Evolutionary conservation across 177 flowering plant genomes (phyloP), one percentile per base, ranked within the genome.

Genomic region (Vitis hybrid): DNA sequence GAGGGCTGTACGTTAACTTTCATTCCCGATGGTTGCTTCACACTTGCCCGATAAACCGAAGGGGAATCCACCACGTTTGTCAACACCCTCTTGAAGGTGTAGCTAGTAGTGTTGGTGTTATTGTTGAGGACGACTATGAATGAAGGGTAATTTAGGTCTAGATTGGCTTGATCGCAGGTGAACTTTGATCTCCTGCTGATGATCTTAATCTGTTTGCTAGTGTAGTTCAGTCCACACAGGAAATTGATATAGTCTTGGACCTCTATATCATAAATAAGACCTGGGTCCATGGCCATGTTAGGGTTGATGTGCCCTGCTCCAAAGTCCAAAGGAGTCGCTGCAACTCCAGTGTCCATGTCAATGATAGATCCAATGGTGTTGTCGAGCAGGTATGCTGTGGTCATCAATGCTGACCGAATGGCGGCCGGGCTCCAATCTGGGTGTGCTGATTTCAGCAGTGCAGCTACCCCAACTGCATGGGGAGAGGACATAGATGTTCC

Each of bases 401-500:
- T 81, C 87, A 81, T 83, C 74, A 81, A 56, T 15, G 84, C 84
- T 1, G 87, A 81, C 13, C 81, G 71, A 28, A 81, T 83, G 13
- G 83, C 80, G 7, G 83, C 82, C 0, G 83, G n/a, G 24, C 76
- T 79, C 83, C 83, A 84, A 22, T 81, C 80, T 9, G 50, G 78
- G 72, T 81, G 84, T 3, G 66, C 69, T 9, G 84, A 62, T 67
- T 71, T 79, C 1, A 84, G 49, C 72, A 79, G 31, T 22, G 81
- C 81, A 13, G 84, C 84, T n/a, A 79, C 20, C 15, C 82, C 84
- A 47, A 72, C 76, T 6, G 52, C 62, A 59, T 81, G 87, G 15
- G 86, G 84, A 6, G 73, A 79, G 8, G 82, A 22, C 81, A 79
- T 83, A 24, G 86, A 78, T 12, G 82, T 81, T 4, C 83, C 85